phyloP scores from a whole-genome alignment of 495 filamentous ascomycete species.

The Clohesyomyces aquaticus region DNA sequence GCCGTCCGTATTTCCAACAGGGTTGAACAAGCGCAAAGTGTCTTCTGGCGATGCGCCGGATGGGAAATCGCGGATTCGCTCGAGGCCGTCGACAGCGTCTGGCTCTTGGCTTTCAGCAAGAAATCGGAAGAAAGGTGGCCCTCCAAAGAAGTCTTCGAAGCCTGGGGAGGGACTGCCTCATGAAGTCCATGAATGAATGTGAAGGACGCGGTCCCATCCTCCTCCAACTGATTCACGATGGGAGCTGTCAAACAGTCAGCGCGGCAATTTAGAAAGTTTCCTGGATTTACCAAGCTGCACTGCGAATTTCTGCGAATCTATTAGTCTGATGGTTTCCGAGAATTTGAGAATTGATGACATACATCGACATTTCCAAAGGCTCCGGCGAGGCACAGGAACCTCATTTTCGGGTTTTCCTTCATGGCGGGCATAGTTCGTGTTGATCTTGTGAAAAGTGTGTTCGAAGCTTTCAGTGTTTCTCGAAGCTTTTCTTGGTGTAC shows the following conservation, averaged over 20 bases:
- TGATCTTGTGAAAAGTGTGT: not conserved
- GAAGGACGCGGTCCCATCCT: constrained; percentile 52
- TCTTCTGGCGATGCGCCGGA: constrained; percentile 53
- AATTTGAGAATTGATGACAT: constrained; percentile 39
- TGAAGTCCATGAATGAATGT: constrained; percentile 55
- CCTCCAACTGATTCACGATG: constrained; percentile 53
- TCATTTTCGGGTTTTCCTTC: not conserved
- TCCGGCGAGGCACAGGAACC: constrained; percentile 17
- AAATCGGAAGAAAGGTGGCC: constrained; percentile 56
- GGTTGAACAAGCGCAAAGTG: constrained; percentile 39
- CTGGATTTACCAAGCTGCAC: too few relatives aligned
- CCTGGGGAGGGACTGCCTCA: constrained; percentile 55
- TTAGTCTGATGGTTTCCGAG: constrained; percentile 25
- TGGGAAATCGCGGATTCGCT: constrained; percentile 56
- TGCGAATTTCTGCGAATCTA: constrained; percentile 53
- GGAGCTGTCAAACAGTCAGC: too few relatives aligned
- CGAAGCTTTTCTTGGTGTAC: too few relatives aligned
- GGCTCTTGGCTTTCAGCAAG: constrained; percentile 52
- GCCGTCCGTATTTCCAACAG: not conserved
- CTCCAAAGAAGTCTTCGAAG: constrained; percentile 58
- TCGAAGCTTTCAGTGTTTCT: not conserved
- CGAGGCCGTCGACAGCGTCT: constrained; percentile 51
- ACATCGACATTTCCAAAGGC: constrained; percentile 59
- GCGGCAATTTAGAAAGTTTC: too few relatives aligned
- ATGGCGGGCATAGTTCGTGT: not conserved